Evolutionary conservation across 1,139 yeast species (phyloP), one percentile per base, ranked within the genome.

Genomic region (Candida gigantensis): DNA sequence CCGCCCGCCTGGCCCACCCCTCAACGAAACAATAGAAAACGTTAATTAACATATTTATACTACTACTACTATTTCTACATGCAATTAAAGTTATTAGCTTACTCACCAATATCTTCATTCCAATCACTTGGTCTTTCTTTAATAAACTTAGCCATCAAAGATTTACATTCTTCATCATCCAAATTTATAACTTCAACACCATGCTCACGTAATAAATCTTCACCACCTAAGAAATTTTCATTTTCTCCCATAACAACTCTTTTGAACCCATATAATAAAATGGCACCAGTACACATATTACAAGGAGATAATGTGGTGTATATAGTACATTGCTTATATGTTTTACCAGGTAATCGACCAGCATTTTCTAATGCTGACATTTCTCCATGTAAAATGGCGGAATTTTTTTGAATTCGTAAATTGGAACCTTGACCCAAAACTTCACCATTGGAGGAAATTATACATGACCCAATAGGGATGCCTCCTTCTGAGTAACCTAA

Each of bases 271-370:
- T 89, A 90, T 72, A 90, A 70, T 38, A 90, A 56, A 48, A 94
- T 86, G 11, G 96, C 95, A 13, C 97, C 97, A 6, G 95, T 78
- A 56, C 97, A 90, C 97, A 90, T 90, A 48, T 81, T 73, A 59
- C 97, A 90, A 2, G 97, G 97, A 5, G 96, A 85, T 47, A 90
- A 68, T 0, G 97, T 86, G 29, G 97, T 88, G 63, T 89, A 90
- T 80, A 90, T 79, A 46, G 83, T 84, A 62, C 82, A 82, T 53
- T 69, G 75, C 65, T 73, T 85, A 71, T 84, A 84, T 17, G 72
- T 72, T 24, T 67, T 66, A 4, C 87, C 90, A 14, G 77, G 75
- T 39, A 90, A 70, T 52, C 97, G 77, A 10, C 97, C 97, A 13
- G 96, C 94, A 47, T 85, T 81, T 56, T 89, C 97, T 43, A 90